Evolutionary conservation across 73 alveolate genomes (phyloP).

Genomic region (Paramecium octaurelia): DNA sequence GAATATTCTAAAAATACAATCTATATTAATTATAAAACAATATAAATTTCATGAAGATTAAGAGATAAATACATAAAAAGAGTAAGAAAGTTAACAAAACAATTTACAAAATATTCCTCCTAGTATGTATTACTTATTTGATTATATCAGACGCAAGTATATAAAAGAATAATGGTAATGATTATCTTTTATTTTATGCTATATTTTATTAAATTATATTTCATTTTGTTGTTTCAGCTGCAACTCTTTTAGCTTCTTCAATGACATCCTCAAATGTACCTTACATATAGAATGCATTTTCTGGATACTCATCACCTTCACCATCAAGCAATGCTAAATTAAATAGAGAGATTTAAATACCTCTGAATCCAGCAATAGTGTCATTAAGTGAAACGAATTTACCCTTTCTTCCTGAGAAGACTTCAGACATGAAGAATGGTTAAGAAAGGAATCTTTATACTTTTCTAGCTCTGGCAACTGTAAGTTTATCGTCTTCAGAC

Average conservation of each 20-base stretch:
- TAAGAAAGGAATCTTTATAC: conserved; percentile 84
- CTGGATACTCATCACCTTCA: conserved; percentile 92
- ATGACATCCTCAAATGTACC: conserved; percentile 88
- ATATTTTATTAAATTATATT: not conserved
- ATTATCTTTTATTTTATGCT: not conserved
- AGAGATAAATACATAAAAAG: too few species aligned
- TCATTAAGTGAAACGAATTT: conserved; percentile 86
- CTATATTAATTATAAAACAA: too few species aligned
- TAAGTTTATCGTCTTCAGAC: conserved; percentile 94
- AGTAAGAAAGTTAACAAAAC: too few species aligned
- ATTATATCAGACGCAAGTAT: too few species aligned
- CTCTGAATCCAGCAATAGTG: conserved; percentile 84
- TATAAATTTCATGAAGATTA: too few species aligned
- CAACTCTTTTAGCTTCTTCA: conserved; percentile 80
- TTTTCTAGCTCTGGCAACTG: conserved; percentile 97
- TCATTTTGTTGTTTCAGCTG: conserved; percentile 71
- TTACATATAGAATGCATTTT: conserved; percentile 95
- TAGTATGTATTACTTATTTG: too few species aligned
- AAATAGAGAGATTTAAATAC: not conserved
- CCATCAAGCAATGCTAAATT: conserved; percentile 71
- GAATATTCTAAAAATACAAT: too few species aligned
- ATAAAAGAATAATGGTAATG: not conserved
- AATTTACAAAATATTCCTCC: too few species aligned
- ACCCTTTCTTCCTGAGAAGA: conserved; percentile 96
- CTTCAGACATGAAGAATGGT: conserved; percentile 92